Evolutionary conservation across 192 early-diverging fungal genomes (phyloP).

Genomic region (Thoreauomyces humboldtii): DNA sequence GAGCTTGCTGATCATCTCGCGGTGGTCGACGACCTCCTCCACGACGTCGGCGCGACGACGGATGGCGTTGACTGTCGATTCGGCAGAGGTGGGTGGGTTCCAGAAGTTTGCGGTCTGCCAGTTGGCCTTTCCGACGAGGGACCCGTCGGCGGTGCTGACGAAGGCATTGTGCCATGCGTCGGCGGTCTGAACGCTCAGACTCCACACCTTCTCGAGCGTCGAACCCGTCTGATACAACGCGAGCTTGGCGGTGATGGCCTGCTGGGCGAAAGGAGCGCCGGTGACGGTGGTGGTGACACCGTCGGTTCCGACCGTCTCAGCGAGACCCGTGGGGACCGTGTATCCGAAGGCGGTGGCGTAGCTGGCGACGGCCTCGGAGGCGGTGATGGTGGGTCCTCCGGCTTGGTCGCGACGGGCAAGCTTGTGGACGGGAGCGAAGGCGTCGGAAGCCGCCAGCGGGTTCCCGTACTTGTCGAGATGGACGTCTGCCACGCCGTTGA

Average conservation of each 20-base stretch:
- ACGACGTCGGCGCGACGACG: neutral
- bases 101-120: conserved; percentile 28
- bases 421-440: neutral
- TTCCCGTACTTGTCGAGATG: conserved; percentile 17
- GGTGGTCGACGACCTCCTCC: neutral
- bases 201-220: conserved; percentile 21
- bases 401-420: conserved; percentile 11
- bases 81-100: conserved; percentile 5
- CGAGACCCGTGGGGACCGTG: neutral
- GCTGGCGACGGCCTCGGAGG: conserved; percentile 9
- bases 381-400: conserved; percentile 5
- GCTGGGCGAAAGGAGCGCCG: conserved; percentile 10
- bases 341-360: conserved; percentile 17
- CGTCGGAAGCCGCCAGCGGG: conserved; percentile 10
- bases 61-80: neutral
- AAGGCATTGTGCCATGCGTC: conserved; percentile 18
- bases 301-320: conserved; percentile 1
- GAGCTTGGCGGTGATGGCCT: conserved; percentile 11
- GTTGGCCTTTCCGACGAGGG: conserved; percentile 17
- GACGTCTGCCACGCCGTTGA: conserved; percentile 17
- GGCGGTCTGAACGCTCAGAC: conserved; percentile 10
- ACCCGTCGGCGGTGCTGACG: conserved; percentile 10
- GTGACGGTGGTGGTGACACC: neutral
- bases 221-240: conserved; percentile 16
- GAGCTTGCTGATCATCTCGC: neutral